phyloP scores from a whole-genome alignment of 2,329 filamentous ascomycete genomes.

The Corynespora cassiicola region DNA sequence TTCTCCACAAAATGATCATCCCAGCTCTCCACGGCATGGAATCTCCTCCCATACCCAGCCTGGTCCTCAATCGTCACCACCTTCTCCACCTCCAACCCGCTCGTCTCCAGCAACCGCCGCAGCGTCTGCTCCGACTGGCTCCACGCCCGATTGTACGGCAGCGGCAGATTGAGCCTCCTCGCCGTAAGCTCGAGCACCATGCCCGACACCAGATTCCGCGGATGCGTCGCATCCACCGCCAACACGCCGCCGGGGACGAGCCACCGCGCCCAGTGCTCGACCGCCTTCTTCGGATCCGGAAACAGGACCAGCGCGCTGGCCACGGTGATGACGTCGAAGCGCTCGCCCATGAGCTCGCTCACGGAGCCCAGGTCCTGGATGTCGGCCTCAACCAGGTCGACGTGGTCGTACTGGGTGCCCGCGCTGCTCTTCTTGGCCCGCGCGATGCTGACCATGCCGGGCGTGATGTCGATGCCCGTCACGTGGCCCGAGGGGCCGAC shows the following conservation, averaged over 20 bases:
- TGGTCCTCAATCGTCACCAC: constrained; percentile 41
- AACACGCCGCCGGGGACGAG: constrained; percentile 50
- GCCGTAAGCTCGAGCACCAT: constrained; percentile 47
- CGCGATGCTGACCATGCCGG: constrained; percentile 50
- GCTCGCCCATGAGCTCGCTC: constrained; percentile 26
- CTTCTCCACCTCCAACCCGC: constrained; percentile 43
- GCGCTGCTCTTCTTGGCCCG: constrained; percentile 32
- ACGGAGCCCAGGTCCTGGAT: constrained; percentile 42
- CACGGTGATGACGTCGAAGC: constrained; percentile 46
- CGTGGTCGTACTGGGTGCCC: constrained; percentile 34
- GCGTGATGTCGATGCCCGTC: constrained; percentile 50
- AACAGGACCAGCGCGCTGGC: constrained; percentile 51
- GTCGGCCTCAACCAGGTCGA: constrained; percentile 45
- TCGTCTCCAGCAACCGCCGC: constrained; percentile 35
- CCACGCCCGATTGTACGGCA: constrained; percentile 47
- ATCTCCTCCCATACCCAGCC: constrained; percentile 35
- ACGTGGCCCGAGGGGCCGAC: constrained; percentile 48
- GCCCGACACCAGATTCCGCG: constrained; percentile 43
- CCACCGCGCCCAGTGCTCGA: constrained; percentile 46
- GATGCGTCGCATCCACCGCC: constrained; percentile 48
- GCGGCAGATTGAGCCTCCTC: constrained; percentile 33
- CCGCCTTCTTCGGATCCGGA: constrained; percentile 42
- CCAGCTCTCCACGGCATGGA: constrained; percentile 35
- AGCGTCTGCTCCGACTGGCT: constrained; percentile 41
- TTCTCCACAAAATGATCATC: constrained; percentile 46